Evolutionary conservation across 2,329 filamentous ascomycete genomes (phyloP).

Genomic region (Apiospora hydei): DNA sequence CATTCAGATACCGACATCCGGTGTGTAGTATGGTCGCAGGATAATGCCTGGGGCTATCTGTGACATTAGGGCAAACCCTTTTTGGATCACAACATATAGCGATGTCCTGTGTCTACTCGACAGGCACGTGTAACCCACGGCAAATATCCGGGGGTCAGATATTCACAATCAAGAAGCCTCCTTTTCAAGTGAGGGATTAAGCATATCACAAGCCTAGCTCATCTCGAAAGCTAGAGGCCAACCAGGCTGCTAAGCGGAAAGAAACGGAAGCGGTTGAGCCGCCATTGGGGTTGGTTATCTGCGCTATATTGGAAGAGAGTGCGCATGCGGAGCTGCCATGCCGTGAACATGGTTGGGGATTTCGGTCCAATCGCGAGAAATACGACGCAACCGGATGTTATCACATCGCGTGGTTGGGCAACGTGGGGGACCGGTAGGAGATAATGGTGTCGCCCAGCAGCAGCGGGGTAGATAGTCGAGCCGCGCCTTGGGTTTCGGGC

Average conservation of each 20-base stretch:
- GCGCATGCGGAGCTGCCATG: slow-evolving; percentile 16
- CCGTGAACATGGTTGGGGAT: slow-evolving; percentile 4
- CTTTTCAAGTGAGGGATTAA: background rate
- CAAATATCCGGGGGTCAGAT: background rate
- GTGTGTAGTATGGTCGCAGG: background rate
- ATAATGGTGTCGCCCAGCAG: slow-evolving; percentile 20
- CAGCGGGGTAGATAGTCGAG: slow-evolving; percentile 19
- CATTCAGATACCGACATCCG: background rate
- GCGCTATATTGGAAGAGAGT: slow-evolving; percentile 3
- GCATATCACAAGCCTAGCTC: background rate
- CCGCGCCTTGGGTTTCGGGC: slow-evolving; percentile 2
- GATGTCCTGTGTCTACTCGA: background rate
- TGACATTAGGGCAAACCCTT: slow-evolving; percentile 9
- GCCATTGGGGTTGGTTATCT: slow-evolving; percentile 5
- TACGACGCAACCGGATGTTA: background rate
- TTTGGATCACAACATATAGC: background rate
- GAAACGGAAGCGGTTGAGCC: background rate
- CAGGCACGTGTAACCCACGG: background rate
- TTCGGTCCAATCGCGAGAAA: slow-evolving; percentile 5
- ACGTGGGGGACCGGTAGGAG: slow-evolving; percentile 21
- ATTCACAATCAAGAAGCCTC: background rate
- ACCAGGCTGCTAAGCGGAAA: background rate
- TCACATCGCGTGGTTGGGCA: slow-evolving; percentile 22
- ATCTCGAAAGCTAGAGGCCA: background rate
- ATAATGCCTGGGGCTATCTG: background rate